Conservation (phyloP, 805 yeast genomes). For the Yarrowia yakushimensis region DNA sequence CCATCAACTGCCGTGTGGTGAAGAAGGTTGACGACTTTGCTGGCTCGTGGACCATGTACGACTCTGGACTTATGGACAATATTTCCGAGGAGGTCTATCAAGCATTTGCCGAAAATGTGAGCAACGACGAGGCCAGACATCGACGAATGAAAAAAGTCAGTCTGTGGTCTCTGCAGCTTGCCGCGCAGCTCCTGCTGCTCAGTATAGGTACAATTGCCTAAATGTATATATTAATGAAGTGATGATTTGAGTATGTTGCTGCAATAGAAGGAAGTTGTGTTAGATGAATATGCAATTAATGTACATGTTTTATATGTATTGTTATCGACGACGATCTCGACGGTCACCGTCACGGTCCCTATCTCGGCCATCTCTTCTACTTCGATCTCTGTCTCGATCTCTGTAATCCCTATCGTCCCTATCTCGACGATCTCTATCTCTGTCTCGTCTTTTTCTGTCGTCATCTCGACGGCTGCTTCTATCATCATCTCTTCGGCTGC, state of each 20-base stretch:
- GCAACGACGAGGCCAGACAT: constrained; percentile 75
- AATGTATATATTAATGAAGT: constrained; percentile 26
- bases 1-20: constrained; percentile 75
- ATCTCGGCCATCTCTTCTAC: neutral
- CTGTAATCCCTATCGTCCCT: neutral
- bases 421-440: constrained; percentile 4
- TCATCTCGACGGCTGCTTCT: neutral
- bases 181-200: constrained; percentile 77
- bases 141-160: constrained; percentile 78
- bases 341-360: neutral
- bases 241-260: constrained; percentile 1
- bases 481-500: neutral
- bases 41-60: constrained; percentile 96
- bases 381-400: neutral
- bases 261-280: neutral
- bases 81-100: constrained; percentile 84
- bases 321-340: neutral
- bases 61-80: constrained; percentile 86
- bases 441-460: neutral
- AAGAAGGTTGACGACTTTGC: constrained; percentile 80
- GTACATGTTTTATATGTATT: neutral
- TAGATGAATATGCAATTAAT: neutral
- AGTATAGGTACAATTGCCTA: constrained; percentile 71
- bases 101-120: constrained; percentile 82
- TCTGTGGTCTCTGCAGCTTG: constrained; percentile 84